Evolutionary conservation across 2,329 filamentous ascomycete genomes (phyloP), one percentile per base, ranked within the genome.

Genomic region (Fusarium burgessii): DNA sequence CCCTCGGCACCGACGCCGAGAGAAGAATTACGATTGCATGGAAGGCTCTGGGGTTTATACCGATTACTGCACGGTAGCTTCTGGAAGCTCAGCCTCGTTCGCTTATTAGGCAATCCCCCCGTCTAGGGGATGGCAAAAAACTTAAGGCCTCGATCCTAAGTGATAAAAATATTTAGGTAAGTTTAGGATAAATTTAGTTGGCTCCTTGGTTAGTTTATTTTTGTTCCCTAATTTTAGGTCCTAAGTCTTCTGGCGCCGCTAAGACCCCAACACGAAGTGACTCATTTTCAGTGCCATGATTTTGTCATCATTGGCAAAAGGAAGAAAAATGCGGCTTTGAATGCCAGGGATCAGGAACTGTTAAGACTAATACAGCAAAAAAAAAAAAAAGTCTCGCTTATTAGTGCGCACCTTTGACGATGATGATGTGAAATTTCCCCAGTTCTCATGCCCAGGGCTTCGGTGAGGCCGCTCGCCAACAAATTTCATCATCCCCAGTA

Each of bases 51-150:
- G 36, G 38, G 49, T 29, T 35, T 62, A 36, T 12, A 41, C 36
- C 15, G 20, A 38, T 35, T 40, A 50, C n/a, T 29, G 29, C 3
- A 29, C 52, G 61, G 45, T 47, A 42, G 54, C 33, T 68, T 67
- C 49, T 67, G 43, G 64, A 67, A 62, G 50, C 58, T 68, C 65
- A 58, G 65, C 65, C 65, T 57, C 64, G 29, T n/a, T 63, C 58
- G 45, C 40, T 63, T 45, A 38, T n/a, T 52, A 62, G 42, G 46
- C 35, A 58, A 50, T 58, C 35, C 35, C 15, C 32, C 36, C 33
- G 63, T 63, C 64, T 23, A 23, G 23, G 23, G 23, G 23, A 23
- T 23, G 23, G 23, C 23, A 23, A 23, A 23, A 23, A 23, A 23
- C 23, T 23, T 23, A 23, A 23, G 23, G 6, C 23, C 23, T 23